A percentile compares a stretch with the other conserved stretches of the same genome.
phyloP scores from a whole-genome alignment of 352 stramenopile species.

The Pythium rhizo-oryzae region DNA sequence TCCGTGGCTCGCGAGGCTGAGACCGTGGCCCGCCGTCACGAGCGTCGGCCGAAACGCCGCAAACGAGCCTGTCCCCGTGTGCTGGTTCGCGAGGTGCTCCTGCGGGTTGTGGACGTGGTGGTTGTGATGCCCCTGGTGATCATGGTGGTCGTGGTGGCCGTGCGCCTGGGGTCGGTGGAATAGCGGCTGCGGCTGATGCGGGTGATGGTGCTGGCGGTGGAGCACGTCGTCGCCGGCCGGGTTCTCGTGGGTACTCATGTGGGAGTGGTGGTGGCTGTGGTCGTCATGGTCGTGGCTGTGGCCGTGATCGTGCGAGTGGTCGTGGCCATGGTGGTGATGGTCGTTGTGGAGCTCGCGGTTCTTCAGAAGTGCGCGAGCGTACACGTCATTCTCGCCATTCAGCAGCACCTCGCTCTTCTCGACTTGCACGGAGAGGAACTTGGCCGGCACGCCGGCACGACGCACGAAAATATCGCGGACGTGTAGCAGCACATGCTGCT shows the following conservation, averaged over 20 bases:
- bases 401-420: constrained; percentile 38
- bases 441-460: constrained; percentile 38
- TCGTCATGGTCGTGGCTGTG: constrained; percentile 17
- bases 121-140: constrained; percentile 1
- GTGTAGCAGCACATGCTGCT: constrained; percentile 61
- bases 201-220: constrained; percentile 21
- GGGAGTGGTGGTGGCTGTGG: constrained; percentile 23
- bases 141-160: background rate
- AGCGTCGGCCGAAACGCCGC: constrained; percentile 15
- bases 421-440: constrained; percentile 68
- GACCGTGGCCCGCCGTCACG: constrained; percentile 14
- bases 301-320: constrained; percentile 27
- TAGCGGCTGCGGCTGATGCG: constrained; percentile 6
- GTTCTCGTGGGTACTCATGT: constrained; percentile 72
- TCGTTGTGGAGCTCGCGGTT: constrained; percentile 28
- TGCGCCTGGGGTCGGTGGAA: constrained; percentile 2
- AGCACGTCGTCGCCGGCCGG: constrained; percentile 55
- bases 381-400: constrained; percentile 12
- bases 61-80: background rate
- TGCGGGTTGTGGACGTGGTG: constrained; percentile 21
- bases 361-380: constrained; percentile 12
- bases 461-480: constrained; percentile 50
- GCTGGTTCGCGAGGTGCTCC: constrained; percentile 22
- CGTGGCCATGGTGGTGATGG: constrained; percentile 26
- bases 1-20: constrained; percentile 1